Base-by-base conservation (phyloP, 352 stramenopile genomes). In the Hyaloperonospora brassicae region DNA sequence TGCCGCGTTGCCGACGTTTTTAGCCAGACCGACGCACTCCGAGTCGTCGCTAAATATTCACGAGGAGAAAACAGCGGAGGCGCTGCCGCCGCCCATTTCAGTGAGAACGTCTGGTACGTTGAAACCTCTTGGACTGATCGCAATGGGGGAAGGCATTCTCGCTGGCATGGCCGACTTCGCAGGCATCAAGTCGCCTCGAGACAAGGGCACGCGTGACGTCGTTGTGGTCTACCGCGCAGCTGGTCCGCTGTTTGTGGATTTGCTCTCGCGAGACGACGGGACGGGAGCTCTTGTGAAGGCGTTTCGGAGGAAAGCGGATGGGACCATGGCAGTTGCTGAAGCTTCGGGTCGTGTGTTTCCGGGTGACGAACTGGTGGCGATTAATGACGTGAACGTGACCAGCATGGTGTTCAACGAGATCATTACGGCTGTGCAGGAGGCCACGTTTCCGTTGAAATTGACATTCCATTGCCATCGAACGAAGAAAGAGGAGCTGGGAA, bases 221-320 rank as follows among this genome's bases (percentile, higher is more conserved):
- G 61, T 70, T 14, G 66, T 92, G 24, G 52, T 79, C 22, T 90
- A 90, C 52, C 40, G 52, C 8, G 66, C 69, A 0, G 59, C 68
- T 0, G 79, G 72, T 0, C 76, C 82, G 4, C 50, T 92, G 22
- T 87, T 73, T 47, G 66, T 92, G 40, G 82, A 92, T 56, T 66
- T 92, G 51, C 87, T 82, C 64, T 92, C 82, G 3, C 69, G 78
- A 39, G 61, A 73, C 0, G 74, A 88, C n/a, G 76, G 76, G 5
- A 77, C 66, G 22, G 82, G 82, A 9, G 82, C 82, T 46, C 79
- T 73, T 30, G 78, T 92, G 25, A 89, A 87, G 52, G 66, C 72
- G 11, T 92, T 92, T 65, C 68, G 82, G 12, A 63, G 73, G n/a
- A 77, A 70, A 62, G 44, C 70, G 0, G 74, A 85, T n/a, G 76